A percentile compares a stretch with the other conserved stretches of the same genome.
phyloP scores from a whole-genome alignment of 208 protist species.

The Leishmania lainsoni region DNA sequence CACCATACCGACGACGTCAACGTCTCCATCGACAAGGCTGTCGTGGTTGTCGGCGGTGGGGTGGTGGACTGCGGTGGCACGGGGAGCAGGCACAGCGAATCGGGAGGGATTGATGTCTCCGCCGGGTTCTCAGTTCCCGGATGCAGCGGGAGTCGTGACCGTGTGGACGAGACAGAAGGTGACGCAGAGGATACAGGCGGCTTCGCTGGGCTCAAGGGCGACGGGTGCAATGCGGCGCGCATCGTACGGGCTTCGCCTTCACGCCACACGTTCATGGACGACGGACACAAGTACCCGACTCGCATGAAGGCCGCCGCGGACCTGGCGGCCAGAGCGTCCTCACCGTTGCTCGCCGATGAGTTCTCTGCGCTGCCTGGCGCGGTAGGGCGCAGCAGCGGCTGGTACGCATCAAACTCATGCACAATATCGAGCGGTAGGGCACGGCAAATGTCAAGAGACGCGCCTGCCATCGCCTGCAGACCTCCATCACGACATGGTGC shows the following conservation, averaged over 20 bases:
- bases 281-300: conserved; percentile 42
- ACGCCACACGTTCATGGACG: conserved; percentile 39
- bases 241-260: conserved; percentile 22
- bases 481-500: background rate
- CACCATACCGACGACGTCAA: conserved; percentile 7
- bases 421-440: conserved; percentile 64
- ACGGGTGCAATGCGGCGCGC: conserved; percentile 3
- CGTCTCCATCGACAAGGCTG: background rate
- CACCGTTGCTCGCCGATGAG: background rate
- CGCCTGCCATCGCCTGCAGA: conserved; percentile 17
- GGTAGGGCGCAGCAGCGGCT: conserved; percentile 41
- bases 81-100: background rate
- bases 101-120: background rate
- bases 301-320: conserved; percentile 26
- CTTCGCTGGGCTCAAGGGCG: background rate
- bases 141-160: background rate
- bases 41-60: background rate
- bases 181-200: background rate
- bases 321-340: background rate
- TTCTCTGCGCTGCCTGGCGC: background rate
- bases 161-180: background rate
- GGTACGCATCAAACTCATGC: conserved; percentile 74
- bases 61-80: background rate
- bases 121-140: background rate
- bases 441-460: conserved; percentile 36